Conservation (phyloP, 257 asterid species). For the Petrea volubilis region DNA sequence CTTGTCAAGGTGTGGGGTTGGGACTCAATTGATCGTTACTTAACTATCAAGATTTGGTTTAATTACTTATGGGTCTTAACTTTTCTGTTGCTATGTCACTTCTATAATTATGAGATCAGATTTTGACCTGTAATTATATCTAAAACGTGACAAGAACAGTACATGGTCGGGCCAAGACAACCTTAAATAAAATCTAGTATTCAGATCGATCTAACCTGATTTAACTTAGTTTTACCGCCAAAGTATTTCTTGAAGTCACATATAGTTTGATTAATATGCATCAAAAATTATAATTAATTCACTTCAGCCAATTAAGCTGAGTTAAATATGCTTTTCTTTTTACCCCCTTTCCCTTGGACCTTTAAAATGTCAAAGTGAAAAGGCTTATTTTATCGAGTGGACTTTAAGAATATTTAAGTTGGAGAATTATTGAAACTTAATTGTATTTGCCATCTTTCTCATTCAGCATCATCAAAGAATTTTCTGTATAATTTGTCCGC, state of each 20-base stretch:
- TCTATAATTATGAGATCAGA: neutral
- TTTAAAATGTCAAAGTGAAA: too few species aligned
- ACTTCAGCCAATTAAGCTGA: too few species aligned
- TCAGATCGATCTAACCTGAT: neutral
- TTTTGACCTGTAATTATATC: constrained; percentile 23
- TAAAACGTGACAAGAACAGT: neutral
- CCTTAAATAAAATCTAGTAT: neutral
- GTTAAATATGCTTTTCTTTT: too few species aligned
- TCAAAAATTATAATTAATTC: too few species aligned
- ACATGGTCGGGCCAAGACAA: neutral
- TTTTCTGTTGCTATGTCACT: constrained; percentile 27
- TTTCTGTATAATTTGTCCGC: too few species aligned
- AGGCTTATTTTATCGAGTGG: too few species aligned
- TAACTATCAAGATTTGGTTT: constrained; percentile 6
- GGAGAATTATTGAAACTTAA: too few species aligned
- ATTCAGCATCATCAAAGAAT: too few species aligned
- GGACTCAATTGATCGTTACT: neutral
- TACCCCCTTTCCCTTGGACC: too few species aligned
- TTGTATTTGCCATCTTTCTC: too few species aligned
- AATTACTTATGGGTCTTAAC: neutral
- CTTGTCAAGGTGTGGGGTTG: neutral
- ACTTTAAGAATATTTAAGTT: too few species aligned
- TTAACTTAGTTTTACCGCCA: neutral
- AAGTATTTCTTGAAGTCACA: neutral
- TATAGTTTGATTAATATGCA: neutral